Evolutionary conservation across 495 filamentous ascomycete genomes (phyloP), one percentile per base, ranked within the genome.

Genomic region (Haplographium delicatum): DNA sequence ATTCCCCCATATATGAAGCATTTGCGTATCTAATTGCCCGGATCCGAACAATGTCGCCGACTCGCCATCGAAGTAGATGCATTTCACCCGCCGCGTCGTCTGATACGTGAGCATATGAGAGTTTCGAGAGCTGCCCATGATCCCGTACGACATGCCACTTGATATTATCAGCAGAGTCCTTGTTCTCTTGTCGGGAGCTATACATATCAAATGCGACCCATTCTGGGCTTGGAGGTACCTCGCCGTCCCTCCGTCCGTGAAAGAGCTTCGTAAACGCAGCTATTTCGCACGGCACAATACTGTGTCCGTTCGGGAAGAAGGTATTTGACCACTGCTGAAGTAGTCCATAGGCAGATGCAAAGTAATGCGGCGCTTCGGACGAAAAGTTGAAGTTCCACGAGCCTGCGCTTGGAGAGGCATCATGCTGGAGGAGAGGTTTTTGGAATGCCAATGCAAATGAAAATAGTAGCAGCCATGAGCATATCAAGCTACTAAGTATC

Each of bases 161-260:
- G 13, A 31, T 26, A 16, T 15, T 1, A 16, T 47, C 23, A 57
- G 40, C 31, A 31, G 30, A 6, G 22, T 23, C n/a, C 27, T 38
- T 22, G 6, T 9, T 44, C 44, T 27, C 8, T 42, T 15, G 39
- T 6, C 26, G 28, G 15, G 0, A 28, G 59, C 61, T 46, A n/a
- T 55, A 53, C 62, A 65, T 51, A 57, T 74, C 71, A 39, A 74
- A 69, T 9, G 70, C 68, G 28, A 74, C 53, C 69, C 68, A 74
- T 54, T 72, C 70, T 9, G 66, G 66, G 27, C 63, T 68, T 2
- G 67, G 66, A 15, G 67, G 63, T 0, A 58, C 20, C 10, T 64
- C 57, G 34, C 40, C 50, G 53, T 66, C 68, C 42, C 45, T 50
- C 8, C 67, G 51, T 23, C 68, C 68, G 47, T 74, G 71, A 58